These are phyloP conservation scores for Ophidiomyces ophidiicola DNA, from an alignment of 2,329 filamentous ascomycete species.

Conservation along the genomic window DNA sequence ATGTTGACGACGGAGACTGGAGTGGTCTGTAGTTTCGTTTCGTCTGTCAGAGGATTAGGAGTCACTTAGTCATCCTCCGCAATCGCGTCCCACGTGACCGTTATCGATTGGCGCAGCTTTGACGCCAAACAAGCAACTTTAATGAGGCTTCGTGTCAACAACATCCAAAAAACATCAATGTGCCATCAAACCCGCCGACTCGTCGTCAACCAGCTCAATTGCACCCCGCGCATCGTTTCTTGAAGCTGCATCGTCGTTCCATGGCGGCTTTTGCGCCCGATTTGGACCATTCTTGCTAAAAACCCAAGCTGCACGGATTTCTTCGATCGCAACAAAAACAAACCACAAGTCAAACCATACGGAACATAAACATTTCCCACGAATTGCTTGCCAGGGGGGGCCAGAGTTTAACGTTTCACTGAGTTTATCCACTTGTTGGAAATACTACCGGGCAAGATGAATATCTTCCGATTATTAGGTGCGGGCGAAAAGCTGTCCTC, in stretches of 20 bases:
- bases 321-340: not conserved
- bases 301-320: not conserved
- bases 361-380: too few relatives aligned
- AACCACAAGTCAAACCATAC: too few relatives aligned
- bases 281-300: slow-evolving; percentile 2
- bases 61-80: too few relatives aligned
- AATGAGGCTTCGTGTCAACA: slow-evolving; percentile 33
- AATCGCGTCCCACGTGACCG: too few relatives aligned
- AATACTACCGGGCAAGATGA: slow-evolving; percentile 41
- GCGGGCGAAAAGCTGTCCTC: slow-evolving; percentile 19
- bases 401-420: not conserved
- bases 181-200: too few relatives aligned
- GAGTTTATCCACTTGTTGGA: not conserved
- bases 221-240: not conserved
- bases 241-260: slow-evolving; percentile 2
- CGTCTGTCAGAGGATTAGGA: too few relatives aligned
- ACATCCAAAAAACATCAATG: slow-evolving; percentile 9
- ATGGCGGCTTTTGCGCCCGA: slow-evolving; percentile 4
- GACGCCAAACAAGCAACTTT: too few relatives aligned
- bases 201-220: slow-evolving; percentile 4
- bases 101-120: too few relatives aligned
- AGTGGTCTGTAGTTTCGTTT: too few relatives aligned
- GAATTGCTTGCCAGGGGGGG: too few relatives aligned
- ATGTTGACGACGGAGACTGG: too few relatives aligned
- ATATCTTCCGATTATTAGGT: slow-evolving; percentile 59